A percentile compares a stretch with the other conserved stretches of the same genome.
phyloP scores from a whole-genome alignment of 192 early-diverging fungal genomes.

The Rhizophagus clarus region DNA sequence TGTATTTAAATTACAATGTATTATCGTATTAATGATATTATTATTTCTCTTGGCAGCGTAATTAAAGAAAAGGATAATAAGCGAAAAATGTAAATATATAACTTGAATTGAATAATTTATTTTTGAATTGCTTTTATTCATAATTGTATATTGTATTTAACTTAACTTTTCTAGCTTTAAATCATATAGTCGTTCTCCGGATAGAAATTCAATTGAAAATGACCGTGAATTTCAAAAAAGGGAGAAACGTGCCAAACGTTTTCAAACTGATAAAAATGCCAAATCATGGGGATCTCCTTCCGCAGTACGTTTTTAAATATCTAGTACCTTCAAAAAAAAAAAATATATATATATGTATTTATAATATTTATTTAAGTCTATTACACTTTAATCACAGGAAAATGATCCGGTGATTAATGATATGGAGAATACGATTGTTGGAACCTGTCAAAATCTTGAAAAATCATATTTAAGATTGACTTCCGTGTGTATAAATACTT shows the following conservation, averaged over 20 bases:
- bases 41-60: not conserved
- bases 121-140: conserved; percentile 10
- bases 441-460: conserved; percentile 83
- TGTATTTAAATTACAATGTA: not conserved
- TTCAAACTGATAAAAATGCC: conserved; percentile 35
- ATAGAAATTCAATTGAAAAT: not conserved
- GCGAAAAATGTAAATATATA: conserved; percentile 4
- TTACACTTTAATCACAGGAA: conserved; percentile 37
- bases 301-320: not conserved
- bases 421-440: conserved; percentile 88
- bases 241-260: conserved; percentile 40
- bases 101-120: no score
- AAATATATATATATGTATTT: no score
- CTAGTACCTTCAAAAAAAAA: not conserved
- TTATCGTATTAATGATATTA: not conserved
- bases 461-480: conserved; percentile 95
- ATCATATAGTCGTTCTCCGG: not conserved
- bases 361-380: conserved; percentile 4
- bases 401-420: conserved; percentile 63
- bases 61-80: not conserved
- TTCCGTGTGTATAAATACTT: conserved; percentile 53
- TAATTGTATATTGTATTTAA: conserved; percentile 17
- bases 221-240: conserved; percentile 42
- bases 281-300: conserved; percentile 7
- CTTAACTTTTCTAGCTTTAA: not conserved